phyloP scores from a whole-genome alignment of 768 basidiomycete species.

The Ramaria rubella region DNA sequence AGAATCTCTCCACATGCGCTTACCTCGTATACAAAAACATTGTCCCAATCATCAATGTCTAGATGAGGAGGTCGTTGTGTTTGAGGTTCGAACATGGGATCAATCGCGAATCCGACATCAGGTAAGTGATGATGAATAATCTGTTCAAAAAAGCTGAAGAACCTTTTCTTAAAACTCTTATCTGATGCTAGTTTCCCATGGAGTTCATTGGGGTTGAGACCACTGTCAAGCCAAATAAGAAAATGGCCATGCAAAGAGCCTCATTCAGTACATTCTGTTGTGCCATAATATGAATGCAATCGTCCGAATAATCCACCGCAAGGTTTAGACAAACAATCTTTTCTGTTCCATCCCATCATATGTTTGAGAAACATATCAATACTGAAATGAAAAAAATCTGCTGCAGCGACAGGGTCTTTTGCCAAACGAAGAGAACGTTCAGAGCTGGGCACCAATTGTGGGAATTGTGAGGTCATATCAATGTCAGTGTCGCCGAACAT shows the following conservation, averaged over 20 bases:
- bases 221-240: conserved; percentile 34
- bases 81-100: conserved; percentile 19
- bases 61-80: conserved; percentile 19
- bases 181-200: conserved; percentile 7
- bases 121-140: conserved; percentile 24
- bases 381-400: conserved; percentile 38
- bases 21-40: conserved; percentile 14
- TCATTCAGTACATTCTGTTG: conserved; percentile 34
- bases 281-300: conserved; percentile 33
- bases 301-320: conserved; percentile 29
- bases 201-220: conserved; percentile 28
- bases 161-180: conserved; percentile 13
- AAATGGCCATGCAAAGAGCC: conserved; percentile 38
- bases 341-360: conserved; percentile 22
- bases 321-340: background rate
- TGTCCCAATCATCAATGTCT: conserved; percentile 11
- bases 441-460: conserved; percentile 24
- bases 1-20: conserved; percentile 20
- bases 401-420: conserved; percentile 32
- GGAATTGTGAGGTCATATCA: conserved; percentile 20
- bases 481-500: conserved; percentile 34
- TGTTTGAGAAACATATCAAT: conserved; percentile 30
- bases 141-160: conserved; percentile 23
- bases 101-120: conserved; percentile 14
- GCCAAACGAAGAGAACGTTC: conserved; percentile 34